Percentiles rank a stretch among this genome's conserved stretches.
Conservation (phyloP, 768 basidiomycete genomes). For the Psilocybe cyanescens region DNA sequence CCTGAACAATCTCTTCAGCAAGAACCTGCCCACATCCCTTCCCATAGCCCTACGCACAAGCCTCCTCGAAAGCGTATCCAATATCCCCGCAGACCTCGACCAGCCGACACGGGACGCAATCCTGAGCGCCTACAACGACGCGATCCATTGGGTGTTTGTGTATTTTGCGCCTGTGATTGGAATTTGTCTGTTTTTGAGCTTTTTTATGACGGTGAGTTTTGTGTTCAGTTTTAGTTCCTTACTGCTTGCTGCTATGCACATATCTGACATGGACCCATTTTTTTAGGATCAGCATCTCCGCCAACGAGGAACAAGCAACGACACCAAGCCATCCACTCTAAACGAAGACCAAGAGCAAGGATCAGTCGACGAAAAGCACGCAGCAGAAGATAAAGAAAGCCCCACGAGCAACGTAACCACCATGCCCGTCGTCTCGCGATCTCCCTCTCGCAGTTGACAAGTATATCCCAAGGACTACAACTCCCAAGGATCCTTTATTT, state of each 20-base stretch:
- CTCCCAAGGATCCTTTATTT: neutral
- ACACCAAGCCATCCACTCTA: neutral
- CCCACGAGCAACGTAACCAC: neutral
- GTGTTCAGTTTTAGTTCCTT: neutral
- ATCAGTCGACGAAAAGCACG: neutral
- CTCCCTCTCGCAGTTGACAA: neutral
- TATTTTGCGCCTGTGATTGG: conserved; percentile 8
- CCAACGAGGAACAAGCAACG: neutral
- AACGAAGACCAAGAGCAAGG: neutral
- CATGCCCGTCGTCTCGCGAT: neutral
- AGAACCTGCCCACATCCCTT: conserved; percentile 7
- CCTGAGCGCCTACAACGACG: conserved; percentile 5
- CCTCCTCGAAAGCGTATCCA: conserved; percentile 8
- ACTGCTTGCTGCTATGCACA: too few species aligned
- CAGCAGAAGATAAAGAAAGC: neutral
- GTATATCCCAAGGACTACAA: neutral
- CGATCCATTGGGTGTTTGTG: conserved; percentile 10
- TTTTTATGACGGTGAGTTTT: conserved; percentile 6
- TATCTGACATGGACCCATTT: neutral
- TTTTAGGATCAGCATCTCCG: neutral
- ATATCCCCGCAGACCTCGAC: conserved; percentile 7
- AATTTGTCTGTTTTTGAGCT: neutral
- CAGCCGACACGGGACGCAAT: conserved; percentile 3
- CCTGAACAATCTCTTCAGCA: conserved; percentile 11
- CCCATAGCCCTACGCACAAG: neutral